A percentile compares a stretch with the other conserved stretches of the same genome.
Evolutionary conservation across 441 rosid species (phyloP).

Genomic region (Euphorbia schlechtendalii): DNA sequence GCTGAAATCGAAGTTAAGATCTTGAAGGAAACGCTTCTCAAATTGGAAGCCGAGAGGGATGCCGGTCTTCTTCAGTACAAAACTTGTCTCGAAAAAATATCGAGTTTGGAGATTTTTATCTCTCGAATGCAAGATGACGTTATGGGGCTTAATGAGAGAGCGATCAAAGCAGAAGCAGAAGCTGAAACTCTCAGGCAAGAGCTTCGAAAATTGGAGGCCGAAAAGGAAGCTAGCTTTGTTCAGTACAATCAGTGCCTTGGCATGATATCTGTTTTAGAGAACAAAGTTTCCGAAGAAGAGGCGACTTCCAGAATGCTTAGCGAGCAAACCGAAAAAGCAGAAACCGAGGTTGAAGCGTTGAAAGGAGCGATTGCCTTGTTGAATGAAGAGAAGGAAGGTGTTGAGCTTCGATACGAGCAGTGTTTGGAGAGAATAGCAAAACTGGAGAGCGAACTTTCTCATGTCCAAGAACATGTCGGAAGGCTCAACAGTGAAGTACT

Average conservation of each 20-base stretch:
- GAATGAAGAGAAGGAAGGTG: slow-evolving; percentile 57
- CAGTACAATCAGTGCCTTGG: slow-evolving; percentile 72
- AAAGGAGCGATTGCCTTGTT: slow-evolving; percentile 57
- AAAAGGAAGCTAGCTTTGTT: slow-evolving; percentile 60
- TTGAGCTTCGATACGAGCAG: slow-evolving; percentile 46
- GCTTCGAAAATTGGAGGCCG: slow-evolving; percentile 45
- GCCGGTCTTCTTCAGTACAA: slow-evolving; percentile 54
- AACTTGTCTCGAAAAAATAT: slow-evolving; percentile 58
- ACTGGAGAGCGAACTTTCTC: slow-evolving; percentile 58
- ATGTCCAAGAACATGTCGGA: slow-evolving; percentile 50
- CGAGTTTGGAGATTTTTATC: slow-evolving; percentile 46
- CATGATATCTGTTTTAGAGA: slow-evolving; percentile 57
- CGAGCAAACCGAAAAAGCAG: slow-evolving; percentile 53
- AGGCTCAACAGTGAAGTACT: slow-evolving; percentile 56
- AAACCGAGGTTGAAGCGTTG: slow-evolving; percentile 45
- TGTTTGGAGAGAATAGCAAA: slow-evolving; percentile 56
- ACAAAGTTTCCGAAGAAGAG: slow-evolving; percentile 47
- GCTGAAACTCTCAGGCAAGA: slow-evolving; percentile 57
- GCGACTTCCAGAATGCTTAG: slow-evolving; percentile 43
- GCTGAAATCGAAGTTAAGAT: slow-evolving; percentile 70
- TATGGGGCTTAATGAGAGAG: slow-evolving; percentile 49
- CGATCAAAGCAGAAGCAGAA: slow-evolving; percentile 61
- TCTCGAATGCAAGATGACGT: slow-evolving; percentile 47
- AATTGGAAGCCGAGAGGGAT: slow-evolving; percentile 55
- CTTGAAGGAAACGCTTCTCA: slow-evolving; percentile 53